Base-by-base conservation (phyloP, 1,284 basidiomycete genomes). In the Puccinia novopanici region DNA sequence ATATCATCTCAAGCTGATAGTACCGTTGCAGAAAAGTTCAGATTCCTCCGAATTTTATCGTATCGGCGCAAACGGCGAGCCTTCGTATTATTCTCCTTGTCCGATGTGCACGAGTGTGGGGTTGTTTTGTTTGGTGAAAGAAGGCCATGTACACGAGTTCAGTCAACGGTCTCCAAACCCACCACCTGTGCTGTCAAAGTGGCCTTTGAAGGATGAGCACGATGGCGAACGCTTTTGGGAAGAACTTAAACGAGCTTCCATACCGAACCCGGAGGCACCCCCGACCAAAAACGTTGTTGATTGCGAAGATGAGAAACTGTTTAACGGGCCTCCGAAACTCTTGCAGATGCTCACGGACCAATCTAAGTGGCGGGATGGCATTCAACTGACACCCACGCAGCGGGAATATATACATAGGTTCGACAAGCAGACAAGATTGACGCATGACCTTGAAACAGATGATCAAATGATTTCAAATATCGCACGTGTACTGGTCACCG, bases 1-100 rank as follows among this genome's bases (percentile, higher is more conserved):
- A 42, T 87, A 87, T 34, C 85, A 85, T 5, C 86, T 93, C 13
- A 86, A 87, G 12, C 83, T 93, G 22, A 88, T 89, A 6, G 87
- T 87, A 0, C 91, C 91, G 10, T 84, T 92, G 65, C 86, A 54
- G 27, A 80, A 74, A 48, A 40, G 54, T 24, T 34, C 55, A 19
- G 71, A 80, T 22, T 42, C 42, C 27, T 71, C 78, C 24, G 71
- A 74, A 22, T 80, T 65, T 67, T 74, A 63, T 74, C 68, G 61
- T n/a, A 65, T 61, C 22, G 45, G 42, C 22, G 19, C 48, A 22
- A 80, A 74, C 68, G 78, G 48, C 24, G 78, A 73, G 27, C 42
- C 68, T 50, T 73, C 42, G 19, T 80, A 80, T 67, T 80, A 74
- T 67, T 50, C 59, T n/a, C 71, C 71, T 67, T 74, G 59, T 73